phyloP scores from a whole-genome alignment of 1,284 basidiomycete genomes.

The Microbotryomycetes sp. region DNA sequence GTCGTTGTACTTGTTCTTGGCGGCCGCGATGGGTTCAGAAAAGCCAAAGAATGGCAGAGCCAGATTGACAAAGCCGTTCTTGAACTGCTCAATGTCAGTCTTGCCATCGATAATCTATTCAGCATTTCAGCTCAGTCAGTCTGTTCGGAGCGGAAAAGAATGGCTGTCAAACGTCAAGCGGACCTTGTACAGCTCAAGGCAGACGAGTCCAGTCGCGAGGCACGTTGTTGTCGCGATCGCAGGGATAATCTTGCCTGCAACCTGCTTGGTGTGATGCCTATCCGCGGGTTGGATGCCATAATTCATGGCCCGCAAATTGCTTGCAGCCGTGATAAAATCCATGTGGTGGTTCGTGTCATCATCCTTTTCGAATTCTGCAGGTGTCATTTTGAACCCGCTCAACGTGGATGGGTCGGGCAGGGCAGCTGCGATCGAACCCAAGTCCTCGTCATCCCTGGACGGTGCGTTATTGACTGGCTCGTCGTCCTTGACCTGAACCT shows the following conservation, averaged over 20 bases:
- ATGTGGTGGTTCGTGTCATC: constrained; percentile 98
- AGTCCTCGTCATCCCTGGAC: constrained; percentile 46
- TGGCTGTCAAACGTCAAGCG: constrained; percentile 26
- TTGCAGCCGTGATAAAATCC: constrained; percentile 97
- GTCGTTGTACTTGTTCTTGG: constrained; percentile 76
- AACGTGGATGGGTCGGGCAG: constrained; percentile 83
- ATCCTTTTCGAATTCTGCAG: constrained; percentile 99
- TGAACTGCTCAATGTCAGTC: constrained; percentile 86
- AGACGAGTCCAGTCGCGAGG: constrained; percentile 88
- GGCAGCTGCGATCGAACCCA: constrained; percentile 54
- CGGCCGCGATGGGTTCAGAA: constrained; percentile 92
- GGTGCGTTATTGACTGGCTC: constrained; percentile 53
- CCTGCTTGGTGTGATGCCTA: constrained; percentile 92
- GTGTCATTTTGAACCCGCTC: constrained; percentile 86
- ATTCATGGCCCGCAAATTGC: constrained; percentile 93
- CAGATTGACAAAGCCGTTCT: constrained; percentile 97
- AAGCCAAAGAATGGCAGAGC: constrained; percentile 99
- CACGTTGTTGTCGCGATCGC: constrained; percentile 98
- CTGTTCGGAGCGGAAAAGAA: not conserved
- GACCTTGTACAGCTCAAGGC: constrained; percentile 94
- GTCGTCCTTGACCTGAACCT: constrained; percentile 91
- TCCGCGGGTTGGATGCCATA: constrained; percentile 86
- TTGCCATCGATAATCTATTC: constrained; percentile 86
- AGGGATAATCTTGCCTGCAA: constrained; percentile 99
- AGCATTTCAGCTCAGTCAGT: too few species aligned